Conservation (phyloP, 805 yeast species). For the Nakazawaea holstii region DNA sequence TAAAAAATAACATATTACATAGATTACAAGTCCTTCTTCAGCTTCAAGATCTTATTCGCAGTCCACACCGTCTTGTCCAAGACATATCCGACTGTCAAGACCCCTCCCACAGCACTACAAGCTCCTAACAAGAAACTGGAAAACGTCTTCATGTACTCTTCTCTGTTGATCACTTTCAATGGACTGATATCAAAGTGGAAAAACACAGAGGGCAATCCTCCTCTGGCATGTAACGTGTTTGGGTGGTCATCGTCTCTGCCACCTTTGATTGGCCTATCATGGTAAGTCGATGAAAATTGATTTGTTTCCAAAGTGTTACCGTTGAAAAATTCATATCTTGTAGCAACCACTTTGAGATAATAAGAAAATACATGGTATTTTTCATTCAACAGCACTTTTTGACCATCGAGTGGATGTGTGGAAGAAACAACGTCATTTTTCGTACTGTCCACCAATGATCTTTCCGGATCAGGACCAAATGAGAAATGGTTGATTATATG, state of each 20-base stretch:
- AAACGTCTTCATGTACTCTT: constrained; percentile 70
- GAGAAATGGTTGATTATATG: constrained; percentile 78
- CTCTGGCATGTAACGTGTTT: constrained; percentile 71
- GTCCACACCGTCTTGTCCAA: constrained; percentile 85
- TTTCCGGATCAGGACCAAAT: constrained; percentile 61
- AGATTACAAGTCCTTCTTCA: constrained; percentile 48
- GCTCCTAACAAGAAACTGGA: constrained; percentile 78
- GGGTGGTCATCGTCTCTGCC: constrained; percentile 92
- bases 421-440: constrained; percentile 30
- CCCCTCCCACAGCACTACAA: constrained; percentile 89
- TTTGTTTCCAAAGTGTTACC: constrained; percentile 64
- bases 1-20: background rate
- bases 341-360: constrained; percentile 84
- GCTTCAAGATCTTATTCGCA: constrained; percentile 71
- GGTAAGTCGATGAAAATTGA: constrained; percentile 84
- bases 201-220: constrained; percentile 89
- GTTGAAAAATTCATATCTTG: constrained; percentile 70
- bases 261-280: constrained; percentile 79
- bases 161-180: constrained; percentile 81
- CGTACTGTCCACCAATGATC: constrained; percentile 11
- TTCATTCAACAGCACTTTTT: constrained; percentile 30
- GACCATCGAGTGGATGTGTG: constrained; percentile 67
- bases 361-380: constrained; percentile 69
- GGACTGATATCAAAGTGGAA: constrained; percentile 91
- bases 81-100: constrained; percentile 85